Evolutionary conservation across 2,329 filamentous ascomycete genomes (phyloP).

Genomic region (Fusarium ambrosium): DNA sequence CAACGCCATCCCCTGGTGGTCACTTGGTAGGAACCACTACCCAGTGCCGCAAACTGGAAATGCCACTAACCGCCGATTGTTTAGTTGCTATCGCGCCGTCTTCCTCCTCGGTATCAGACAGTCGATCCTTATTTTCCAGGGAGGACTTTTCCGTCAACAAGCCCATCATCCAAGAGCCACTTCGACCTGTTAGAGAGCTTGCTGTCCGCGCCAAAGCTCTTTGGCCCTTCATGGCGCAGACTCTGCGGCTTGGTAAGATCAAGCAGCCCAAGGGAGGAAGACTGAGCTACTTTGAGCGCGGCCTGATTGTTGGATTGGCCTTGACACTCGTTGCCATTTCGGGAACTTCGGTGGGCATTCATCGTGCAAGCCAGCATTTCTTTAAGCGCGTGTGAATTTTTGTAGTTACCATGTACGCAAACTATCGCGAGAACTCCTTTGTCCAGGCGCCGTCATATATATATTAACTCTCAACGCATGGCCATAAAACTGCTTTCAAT

Average conservation of each 20-base stretch:
- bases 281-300: background rate
- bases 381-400: background rate
- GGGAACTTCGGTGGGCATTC: background rate
- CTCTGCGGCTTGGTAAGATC: background rate
- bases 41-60: accelerated
- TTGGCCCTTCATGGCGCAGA: background rate
- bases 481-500: background rate
- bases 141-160: background rate
- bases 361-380: background rate
- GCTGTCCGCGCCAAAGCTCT: background rate
- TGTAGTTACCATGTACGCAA: background rate
- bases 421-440: background rate
- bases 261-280: background rate
- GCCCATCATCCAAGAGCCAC: background rate
- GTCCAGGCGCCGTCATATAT: too few relatives aligned
- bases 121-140: background rate
- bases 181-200: background rate
- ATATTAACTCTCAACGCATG: background rate
- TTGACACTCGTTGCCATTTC: background rate
- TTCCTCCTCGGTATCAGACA: background rate
- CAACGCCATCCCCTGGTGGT: background rate
- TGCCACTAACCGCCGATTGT: background rate
- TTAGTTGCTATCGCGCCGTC: background rate
- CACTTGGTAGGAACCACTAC: background rate
- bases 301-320: background rate